Conservation (phyloP, 2,329 filamentous ascomycete genomes). For the Metarhizium robertsii region DNA sequence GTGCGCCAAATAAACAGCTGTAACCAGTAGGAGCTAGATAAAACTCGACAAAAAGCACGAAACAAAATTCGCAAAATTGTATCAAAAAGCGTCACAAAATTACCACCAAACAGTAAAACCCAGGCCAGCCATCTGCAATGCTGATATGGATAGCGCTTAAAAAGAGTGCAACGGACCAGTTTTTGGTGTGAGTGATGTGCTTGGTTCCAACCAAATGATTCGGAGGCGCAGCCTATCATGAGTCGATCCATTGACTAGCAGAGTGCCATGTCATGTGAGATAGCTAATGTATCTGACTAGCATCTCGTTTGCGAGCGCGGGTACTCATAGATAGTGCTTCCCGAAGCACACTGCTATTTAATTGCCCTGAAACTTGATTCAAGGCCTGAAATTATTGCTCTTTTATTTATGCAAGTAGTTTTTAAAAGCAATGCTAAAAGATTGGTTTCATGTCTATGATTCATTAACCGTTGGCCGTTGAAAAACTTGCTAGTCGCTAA, state of each 20-base stretch:
- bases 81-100: too few species aligned
- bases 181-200: background rate
- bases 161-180: background rate
- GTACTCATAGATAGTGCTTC: background rate
- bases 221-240: background rate
- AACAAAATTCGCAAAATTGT: background rate
- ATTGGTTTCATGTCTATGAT: background rate
- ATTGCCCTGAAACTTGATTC: background rate
- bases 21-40: too few species aligned
- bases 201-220: too few species aligned
- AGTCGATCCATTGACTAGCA: background rate
- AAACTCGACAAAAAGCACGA: background rate
- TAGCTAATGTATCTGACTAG: slow-evolving; percentile 5
- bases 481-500: slow-evolving; percentile 1
- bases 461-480: background rate
- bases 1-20: too few species aligned
- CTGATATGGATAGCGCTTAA: background rate
- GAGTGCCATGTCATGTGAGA: slow-evolving; percentile 11
- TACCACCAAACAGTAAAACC: too few species aligned
- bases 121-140: background rate
- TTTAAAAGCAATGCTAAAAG: too few species aligned
- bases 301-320: background rate
- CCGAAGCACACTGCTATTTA: background rate
- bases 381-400: background rate
- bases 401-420: too few species aligned